phyloP scores from a whole-genome alignment of 371 early-diverging fungal genomes.

The Mucor indicus region DNA sequence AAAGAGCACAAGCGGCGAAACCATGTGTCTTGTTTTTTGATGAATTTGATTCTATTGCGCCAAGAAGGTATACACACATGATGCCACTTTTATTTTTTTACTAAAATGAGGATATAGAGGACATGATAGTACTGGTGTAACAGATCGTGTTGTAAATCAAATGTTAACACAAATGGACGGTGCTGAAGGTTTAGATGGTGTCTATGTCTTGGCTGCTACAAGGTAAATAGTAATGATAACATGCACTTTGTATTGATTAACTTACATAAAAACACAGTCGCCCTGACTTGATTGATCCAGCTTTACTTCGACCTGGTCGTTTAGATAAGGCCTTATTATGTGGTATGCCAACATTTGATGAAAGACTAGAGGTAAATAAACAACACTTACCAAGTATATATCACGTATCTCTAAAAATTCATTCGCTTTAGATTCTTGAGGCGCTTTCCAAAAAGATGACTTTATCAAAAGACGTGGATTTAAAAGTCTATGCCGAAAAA shows the following conservation, averaged over 20 bases:
- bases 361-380: slow-evolving; percentile 62
- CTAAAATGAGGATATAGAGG: slow-evolving; percentile 66
- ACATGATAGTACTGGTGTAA: slow-evolving; percentile 90
- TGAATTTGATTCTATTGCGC: slow-evolving; percentile 97
- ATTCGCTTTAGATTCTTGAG: slow-evolving; percentile 45
- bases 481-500: slow-evolving; percentile 56
- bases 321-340: slow-evolving; percentile 94
- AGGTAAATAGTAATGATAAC: slow-evolving; percentile 45
- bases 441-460: slow-evolving; percentile 68
- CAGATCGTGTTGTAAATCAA: slow-evolving; percentile 95
- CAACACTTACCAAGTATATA: not conserved
- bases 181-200: slow-evolving; percentile 87
- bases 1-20: slow-evolving; percentile 86
- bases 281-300: slow-evolving; percentile 99
- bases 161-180: slow-evolving; percentile 97
- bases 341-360: slow-evolving; percentile 74
- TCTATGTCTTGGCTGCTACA: slow-evolving; percentile 94
- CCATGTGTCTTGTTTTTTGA: slow-evolving; percentile 95
- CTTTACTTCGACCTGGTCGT: slow-evolving; percentile 97
- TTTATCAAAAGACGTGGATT: slow-evolving; percentile 56
- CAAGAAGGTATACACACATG: slow-evolving; percentile 63
- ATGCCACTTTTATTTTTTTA: not conserved
- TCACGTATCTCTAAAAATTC: too few relatives aligned
- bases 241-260: not conserved
- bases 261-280: slow-evolving; percentile 62